Evolutionary conservation across 176 grass and related monocot genomes (phyloP), one percentile per base, ranked within the genome.

Genomic region (Aechmea fasciata): DNA sequence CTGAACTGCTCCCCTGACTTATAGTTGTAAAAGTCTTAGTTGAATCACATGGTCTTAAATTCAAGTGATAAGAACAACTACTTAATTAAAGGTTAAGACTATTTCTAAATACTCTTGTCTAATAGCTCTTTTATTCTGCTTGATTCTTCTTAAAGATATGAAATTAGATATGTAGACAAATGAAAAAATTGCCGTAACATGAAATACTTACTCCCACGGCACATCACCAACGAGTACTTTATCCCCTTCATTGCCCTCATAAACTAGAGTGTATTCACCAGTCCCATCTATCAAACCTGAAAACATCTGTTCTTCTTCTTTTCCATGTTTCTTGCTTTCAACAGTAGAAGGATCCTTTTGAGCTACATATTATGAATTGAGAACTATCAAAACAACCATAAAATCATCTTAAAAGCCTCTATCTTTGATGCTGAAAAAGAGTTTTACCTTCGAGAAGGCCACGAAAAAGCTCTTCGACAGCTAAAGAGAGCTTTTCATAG

Each of bases 241-340:
- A 33, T 94, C 87, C 68, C 87, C 95, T 86, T 94, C 95, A 26
- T 71, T 80, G 75, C 94, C 90, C 82, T 99, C 80, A 9, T 94
- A 94, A 82, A 94, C 77, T 70, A 99, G 73, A 64, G 87, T 99
- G 71, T 94, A 99, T 83, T 99, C 82, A 70, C 95, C 90, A 50
- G 86, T 86, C 26, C 90, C 95, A 51, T 94, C 73, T 12, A 99
- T 66, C 71, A 94, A 84, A 50, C 80, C 77, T 69, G 78, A 82
- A 80, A 99, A 99, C 77, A 82, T 85, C 52, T 88, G 66, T 47
- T 83, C 79, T 15, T 81, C 82, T 71, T 79, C 63, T 41, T 41
- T 41, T 62, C 61, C 81, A 47, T 76, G 29, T 26, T 84, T 66
- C 15, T 22, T n/a, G 48, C 10, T 69, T 74, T 77, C 76, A 78